These are phyloP conservation scores for Ceratocystis variospora DNA, from an alignment of 2,329 filamentous ascomycete genomes.

Conservation along the genomic window DNA sequence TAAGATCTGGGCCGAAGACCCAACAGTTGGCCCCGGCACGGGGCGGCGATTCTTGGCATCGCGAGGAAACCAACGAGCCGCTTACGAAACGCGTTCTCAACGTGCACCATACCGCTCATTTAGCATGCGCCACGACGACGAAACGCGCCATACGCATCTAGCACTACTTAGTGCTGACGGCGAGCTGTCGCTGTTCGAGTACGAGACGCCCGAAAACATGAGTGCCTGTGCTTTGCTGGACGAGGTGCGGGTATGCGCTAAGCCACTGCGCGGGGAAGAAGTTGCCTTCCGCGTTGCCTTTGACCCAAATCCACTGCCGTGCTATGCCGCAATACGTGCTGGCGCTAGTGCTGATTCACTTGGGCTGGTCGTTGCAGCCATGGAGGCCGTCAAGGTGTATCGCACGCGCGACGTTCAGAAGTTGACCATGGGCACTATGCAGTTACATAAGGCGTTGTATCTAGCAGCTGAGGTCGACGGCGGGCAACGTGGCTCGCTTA, in stretches of 20 bases:
- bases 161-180: slow-evolving; percentile 76
- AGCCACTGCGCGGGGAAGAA: slow-evolving; percentile 68
- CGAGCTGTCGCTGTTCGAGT: slow-evolving; percentile 66
- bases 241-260: slow-evolving; percentile 26
- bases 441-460: slow-evolving; percentile 66
- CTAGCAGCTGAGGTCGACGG: slow-evolving; percentile 64
- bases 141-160: slow-evolving; percentile 67
- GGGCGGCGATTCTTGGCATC: slow-evolving; percentile 65
- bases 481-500: slow-evolving; percentile 42
- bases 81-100: slow-evolving; percentile 43
- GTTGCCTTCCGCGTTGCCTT: slow-evolving; percentile 75
- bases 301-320: slow-evolving; percentile 72
- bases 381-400: slow-evolving; percentile 72
- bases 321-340: slow-evolving; percentile 62
- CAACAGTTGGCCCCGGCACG: slow-evolving; percentile 49
- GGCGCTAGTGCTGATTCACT: slow-evolving; percentile 71
- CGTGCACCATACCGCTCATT: slow-evolving; percentile 61
- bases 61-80: slow-evolving; percentile 31
- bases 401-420: slow-evolving; percentile 50
- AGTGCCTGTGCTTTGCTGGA: slow-evolving; percentile 61
- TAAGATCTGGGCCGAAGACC: slow-evolving; percentile 86
- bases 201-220: slow-evolving; percentile 68
- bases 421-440: slow-evolving; percentile 36
- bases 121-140: slow-evolving; percentile 69
- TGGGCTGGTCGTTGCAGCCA: slow-evolving; percentile 70